Percentiles rank a stretch among this genome's conserved stretches.
Evolutionary conservation across 129 eudicot genomes (phyloP).

Genomic region (Dittrichia graveolens): DNA sequence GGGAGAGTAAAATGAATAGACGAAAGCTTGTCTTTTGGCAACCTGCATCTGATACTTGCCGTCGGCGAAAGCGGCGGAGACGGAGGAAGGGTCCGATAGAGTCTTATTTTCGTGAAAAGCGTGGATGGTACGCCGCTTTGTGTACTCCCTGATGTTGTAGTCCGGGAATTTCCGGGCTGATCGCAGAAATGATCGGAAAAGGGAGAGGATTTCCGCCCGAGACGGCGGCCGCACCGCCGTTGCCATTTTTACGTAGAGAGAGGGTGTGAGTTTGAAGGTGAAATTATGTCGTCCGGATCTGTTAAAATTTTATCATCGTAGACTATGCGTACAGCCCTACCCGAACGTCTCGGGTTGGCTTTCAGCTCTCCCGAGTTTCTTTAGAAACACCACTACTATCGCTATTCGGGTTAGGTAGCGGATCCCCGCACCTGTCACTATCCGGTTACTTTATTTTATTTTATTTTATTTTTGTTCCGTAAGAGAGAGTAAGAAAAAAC

Average conservation of each 20-base stretch:
- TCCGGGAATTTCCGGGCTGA: constrained; percentile 60
- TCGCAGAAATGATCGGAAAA: constrained; percentile 62
- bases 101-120: constrained; percentile 53
- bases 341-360: no score
- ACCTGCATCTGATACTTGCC: constrained; percentile 64
- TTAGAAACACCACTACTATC: no score
- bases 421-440: no score
- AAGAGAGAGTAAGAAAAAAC: no score
- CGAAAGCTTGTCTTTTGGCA: constrained; percentile 64
- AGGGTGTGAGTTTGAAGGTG: background rate
- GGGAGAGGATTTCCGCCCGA: constrained; percentile 48
- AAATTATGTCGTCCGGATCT: no score
- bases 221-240: constrained; percentile 40
- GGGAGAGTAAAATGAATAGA: constrained; percentile 64
- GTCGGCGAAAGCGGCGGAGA: constrained; percentile 53
- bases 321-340: no score
- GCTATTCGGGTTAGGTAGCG: no score
- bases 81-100: constrained; percentile 49
- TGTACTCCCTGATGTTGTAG: constrained; percentile 72
- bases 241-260: constrained; percentile 2
- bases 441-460: no score
- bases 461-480: no score
- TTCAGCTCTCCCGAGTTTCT: no score
- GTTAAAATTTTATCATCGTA: no score
- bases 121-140: constrained; percentile 66